Evolutionary conservation across 208 protist species (phyloP), one percentile per base, ranked within the genome.

Genomic region (Leishmania braziliensis): DNA sequence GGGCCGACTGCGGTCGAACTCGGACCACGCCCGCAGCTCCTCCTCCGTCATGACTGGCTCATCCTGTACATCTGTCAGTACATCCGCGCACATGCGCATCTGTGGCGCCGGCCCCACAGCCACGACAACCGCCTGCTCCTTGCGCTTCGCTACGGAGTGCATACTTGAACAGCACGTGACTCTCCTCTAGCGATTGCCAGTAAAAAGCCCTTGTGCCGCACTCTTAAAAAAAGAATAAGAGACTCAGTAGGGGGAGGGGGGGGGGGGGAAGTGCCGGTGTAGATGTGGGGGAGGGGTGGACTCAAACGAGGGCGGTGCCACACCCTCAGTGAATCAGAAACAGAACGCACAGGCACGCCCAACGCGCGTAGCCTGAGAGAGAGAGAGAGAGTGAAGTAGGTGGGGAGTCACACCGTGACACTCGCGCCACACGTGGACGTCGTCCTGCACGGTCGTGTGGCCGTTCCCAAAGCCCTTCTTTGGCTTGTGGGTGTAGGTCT

Each of bases 1-100:
- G 5, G 82, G 82, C 2, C 82, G 82, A 26, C 63, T 71, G 20
- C 10, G 20, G 43, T 85, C 82, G 2, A 85, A 20, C 50, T 85
- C 82, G 29, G 82, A 76, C 82, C 82, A 85, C 14, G 65, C 82
- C 3, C 70, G 71, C 62, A 85, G 62, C 77, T 85, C 82, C 36
- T 85, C 82, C 56, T 85, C 82, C 1, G 82, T 68, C 18, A 63
- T 62, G 4, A 85, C 51, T n/a, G 48, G 54, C 72, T 85, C 82
- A 54, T 85, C 82, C n/a, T 68, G 48, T 39, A 66, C 50, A 26
- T 79, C 60, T 36, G 43, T 58, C n/a, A 53, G 72, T 16, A 77
- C 16, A 26, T 85, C 82, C 1, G 36, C 29, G 36, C 33, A 68
- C 43, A 68, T 75, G 63, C 71, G 63, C 62, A 69, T 33, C 43